A percentile compares a stretch with the other conserved stretches of the same genome.
Conservation (phyloP, 2,329 filamentous ascomycete species). For the Colletotrichum siamense region DNA sequence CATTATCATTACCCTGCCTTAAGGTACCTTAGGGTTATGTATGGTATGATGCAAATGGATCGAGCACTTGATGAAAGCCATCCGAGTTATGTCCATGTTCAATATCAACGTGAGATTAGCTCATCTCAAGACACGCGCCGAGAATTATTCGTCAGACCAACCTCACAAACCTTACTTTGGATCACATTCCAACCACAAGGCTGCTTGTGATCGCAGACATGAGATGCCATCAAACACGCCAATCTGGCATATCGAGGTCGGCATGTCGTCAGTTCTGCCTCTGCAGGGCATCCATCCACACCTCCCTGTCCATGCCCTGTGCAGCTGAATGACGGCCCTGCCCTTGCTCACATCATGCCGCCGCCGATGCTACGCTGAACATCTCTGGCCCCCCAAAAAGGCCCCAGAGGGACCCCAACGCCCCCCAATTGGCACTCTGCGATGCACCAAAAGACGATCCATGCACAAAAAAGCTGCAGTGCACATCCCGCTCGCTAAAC, state of each 20-base stretch:
- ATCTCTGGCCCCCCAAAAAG: not conserved
- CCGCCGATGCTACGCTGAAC: not conserved
- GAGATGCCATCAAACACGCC: not conserved
- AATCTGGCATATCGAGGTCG: not conserved
- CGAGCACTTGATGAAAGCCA: not conserved
- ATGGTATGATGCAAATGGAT: not conserved
- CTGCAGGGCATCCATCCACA: not conserved
- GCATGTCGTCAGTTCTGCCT: not conserved
- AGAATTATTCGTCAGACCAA: not conserved
- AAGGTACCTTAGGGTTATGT: not conserved
- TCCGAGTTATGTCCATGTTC: not conserved
- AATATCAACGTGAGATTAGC: not conserved
- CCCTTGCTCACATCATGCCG: not conserved
- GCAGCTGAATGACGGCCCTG: not conserved
- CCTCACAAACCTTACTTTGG: not conserved
- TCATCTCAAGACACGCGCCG: not conserved
- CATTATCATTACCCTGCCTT: not conserved
- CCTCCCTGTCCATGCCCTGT: not conserved
- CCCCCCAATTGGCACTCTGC: not conserved
- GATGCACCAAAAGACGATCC: not conserved
- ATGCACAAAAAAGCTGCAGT: conserved; percentile 4
- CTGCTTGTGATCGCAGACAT: not conserved
- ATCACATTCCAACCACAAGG: not conserved
- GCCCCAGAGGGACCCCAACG: not conserved
- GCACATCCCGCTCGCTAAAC: conserved; percentile 4